Percentiles rank a stretch among this genome's conserved stretches.
These are phyloP conservation scores for Xylaria venustula DNA, from an alignment of 495 filamentous ascomycete species.

Conservation along the genomic window DNA sequence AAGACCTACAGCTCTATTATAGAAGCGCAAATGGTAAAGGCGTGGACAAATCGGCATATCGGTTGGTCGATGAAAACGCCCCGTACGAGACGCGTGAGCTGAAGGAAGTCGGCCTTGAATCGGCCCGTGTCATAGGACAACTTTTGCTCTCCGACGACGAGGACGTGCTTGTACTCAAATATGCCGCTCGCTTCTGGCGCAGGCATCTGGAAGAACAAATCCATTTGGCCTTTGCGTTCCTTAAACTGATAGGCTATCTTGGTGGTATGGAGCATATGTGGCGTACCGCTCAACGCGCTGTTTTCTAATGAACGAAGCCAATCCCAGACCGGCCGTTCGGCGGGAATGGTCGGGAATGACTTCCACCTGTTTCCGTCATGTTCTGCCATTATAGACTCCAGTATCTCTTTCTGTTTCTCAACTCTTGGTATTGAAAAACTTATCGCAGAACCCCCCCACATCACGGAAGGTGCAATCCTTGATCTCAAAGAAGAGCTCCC, in stretches of 20 bases:
- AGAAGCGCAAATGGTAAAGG: slow-evolving; percentile 25
- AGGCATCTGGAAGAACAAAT: not conserved
- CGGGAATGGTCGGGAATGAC: not conserved
- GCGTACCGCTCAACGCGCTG: not conserved
- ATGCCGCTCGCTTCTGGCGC: not conserved
- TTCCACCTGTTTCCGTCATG: not conserved
- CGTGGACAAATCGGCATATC: slow-evolving; percentile 28
- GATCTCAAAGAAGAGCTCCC: not conserved
- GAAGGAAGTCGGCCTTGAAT: not conserved
- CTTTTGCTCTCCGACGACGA: not conserved
- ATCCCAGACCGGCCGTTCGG: not conserved
- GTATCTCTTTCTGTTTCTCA: not conserved
- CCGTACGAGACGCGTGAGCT: not conserved
- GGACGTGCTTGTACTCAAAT: not conserved
- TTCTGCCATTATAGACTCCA: not conserved
- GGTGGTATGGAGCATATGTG: not conserved
- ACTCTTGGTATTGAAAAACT: not conserved
- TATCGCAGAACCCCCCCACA: not conserved
- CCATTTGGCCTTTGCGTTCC: too few species aligned
- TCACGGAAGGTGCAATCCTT: not conserved
- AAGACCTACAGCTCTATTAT: slow-evolving; percentile 38
- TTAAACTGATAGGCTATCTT: not conserved
- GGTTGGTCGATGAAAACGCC: not conserved
- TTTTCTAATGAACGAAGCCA: not conserved
- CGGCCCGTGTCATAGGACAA: not conserved